These are phyloP conservation scores for Graphilbum fragrans DNA, from an alignment of 2,329 filamentous ascomycete genomes.

Conservation along the genomic window DNA sequence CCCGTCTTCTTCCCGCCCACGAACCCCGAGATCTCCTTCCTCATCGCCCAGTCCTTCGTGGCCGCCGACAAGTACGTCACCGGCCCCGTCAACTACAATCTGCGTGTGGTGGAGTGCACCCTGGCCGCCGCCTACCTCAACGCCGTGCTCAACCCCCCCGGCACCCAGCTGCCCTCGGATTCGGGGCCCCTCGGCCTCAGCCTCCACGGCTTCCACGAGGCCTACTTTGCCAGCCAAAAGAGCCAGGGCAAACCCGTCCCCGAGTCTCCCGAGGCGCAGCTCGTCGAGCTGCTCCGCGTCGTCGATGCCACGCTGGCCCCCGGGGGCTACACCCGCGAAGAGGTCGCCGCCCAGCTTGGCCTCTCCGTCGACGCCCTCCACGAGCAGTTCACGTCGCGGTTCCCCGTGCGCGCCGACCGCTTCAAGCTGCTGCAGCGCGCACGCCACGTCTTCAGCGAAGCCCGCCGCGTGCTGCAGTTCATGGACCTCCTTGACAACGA, in stretches of 20 bases:
- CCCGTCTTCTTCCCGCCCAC: slow-evolving; percentile 75
- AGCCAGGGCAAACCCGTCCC: slow-evolving; percentile 21
- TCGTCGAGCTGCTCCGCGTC: slow-evolving; percentile 59
- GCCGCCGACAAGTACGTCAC: slow-evolving; percentile 91
- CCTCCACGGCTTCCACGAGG: slow-evolving; percentile 76
- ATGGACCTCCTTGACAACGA: slow-evolving; percentile 56
- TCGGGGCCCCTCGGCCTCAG: slow-evolving; percentile 72
- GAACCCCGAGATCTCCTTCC: slow-evolving; percentile 72
- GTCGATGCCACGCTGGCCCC: slow-evolving; percentile 63
- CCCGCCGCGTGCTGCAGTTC: slow-evolving; percentile 75
- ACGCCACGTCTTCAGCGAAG: slow-evolving; percentile 83
- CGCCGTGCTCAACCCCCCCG: slow-evolving; percentile 41
- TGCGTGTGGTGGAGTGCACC: slow-evolving; percentile 90
- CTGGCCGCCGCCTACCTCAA: slow-evolving; percentile 65
- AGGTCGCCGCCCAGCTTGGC: slow-evolving; percentile 60
- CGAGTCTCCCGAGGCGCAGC: slow-evolving; percentile 43
- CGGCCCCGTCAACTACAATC: slow-evolving; percentile 88
- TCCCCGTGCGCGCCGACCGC: slow-evolving; percentile 74
- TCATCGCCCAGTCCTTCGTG: slow-evolving; percentile 91
- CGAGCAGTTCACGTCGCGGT: slow-evolving; percentile 69
- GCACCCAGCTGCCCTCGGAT: slow-evolving; percentile 58
- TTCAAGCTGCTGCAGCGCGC: slow-evolving; percentile 85
- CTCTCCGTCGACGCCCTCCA: slow-evolving; percentile 62
- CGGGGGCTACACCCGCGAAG: slow-evolving; percentile 77
- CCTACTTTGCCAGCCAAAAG: slow-evolving; percentile 52